These are phyloP conservation scores for Litsea cubeba DNA, from an alignment of 164 flowering plant genomes.

Conservation along the genomic window DNA sequence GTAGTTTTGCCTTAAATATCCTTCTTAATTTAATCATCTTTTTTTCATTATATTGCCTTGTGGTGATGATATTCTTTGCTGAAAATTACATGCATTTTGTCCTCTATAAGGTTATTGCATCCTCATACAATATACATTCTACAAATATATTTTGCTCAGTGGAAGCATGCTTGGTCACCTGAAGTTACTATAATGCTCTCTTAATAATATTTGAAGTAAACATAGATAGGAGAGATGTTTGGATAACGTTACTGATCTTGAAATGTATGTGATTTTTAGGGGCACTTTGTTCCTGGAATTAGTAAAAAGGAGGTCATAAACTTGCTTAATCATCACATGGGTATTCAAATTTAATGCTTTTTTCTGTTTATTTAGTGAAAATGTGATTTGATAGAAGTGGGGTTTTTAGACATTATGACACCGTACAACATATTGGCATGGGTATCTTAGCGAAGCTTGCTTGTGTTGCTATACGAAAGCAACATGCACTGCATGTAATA, in stretches of 20 bases:
- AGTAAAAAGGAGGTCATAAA: background rate
- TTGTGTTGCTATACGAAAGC: too few relatives aligned
- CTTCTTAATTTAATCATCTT: background rate
- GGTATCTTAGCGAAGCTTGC: too few relatives aligned
- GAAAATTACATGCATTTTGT: background rate
- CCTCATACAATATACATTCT: background rate
- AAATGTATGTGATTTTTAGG: too few relatives aligned
- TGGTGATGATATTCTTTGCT: background rate
- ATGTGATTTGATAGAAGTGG: background rate
- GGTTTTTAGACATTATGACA: too few relatives aligned
- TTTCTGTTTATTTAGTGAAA: background rate
- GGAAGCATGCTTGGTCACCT: background rate
- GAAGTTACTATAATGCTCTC: too few relatives aligned
- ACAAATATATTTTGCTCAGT: background rate
- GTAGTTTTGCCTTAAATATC: background rate
- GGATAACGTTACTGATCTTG: too few relatives aligned
- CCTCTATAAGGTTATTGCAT: background rate
- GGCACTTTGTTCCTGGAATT: background rate
- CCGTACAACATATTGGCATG: too few relatives aligned
- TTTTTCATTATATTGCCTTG: too few relatives aligned
- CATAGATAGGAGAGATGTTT: background rate
- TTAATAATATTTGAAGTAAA: too few relatives aligned
- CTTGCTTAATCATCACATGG: background rate
- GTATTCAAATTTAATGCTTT: background rate
- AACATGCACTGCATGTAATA: too few relatives aligned